A percentile compares a stretch with the other conserved stretches of the same genome.
These are phyloP conservation scores for Sporothrix brasiliensis DNA, from an alignment of 2,329 filamentous ascomycete genomes.

Conservation along the genomic window DNA sequence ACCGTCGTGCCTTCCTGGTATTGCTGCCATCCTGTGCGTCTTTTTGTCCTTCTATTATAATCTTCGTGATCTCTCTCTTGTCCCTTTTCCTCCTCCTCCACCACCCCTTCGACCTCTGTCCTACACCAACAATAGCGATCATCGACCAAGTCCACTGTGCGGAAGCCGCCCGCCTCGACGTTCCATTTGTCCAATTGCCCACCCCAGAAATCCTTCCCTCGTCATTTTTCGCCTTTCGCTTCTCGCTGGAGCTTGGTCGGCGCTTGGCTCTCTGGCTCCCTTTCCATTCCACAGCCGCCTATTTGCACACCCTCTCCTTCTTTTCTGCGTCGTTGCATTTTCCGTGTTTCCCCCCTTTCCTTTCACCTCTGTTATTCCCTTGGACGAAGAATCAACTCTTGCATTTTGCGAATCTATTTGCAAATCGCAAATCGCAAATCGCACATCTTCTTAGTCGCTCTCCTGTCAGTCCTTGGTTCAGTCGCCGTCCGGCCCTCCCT, in stretches of 20 bases:
- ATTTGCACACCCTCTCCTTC: conserved; percentile 6
- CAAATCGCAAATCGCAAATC: background rate
- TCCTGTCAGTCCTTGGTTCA: background rate
- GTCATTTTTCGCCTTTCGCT: background rate
- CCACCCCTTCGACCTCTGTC: conserved; percentile 1
- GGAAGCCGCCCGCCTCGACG: conserved; percentile 13
- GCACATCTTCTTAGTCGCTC: conserved; percentile 5
- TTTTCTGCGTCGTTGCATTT: background rate
- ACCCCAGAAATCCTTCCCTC: conserved; percentile 3
- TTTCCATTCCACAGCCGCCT: conserved; percentile 21
- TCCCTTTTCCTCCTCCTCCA: background rate
- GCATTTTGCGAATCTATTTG: conserved; percentile 4
- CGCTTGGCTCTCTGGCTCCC: conserved; percentile 29
- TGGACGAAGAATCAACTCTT: conserved; percentile 2
- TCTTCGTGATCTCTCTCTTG: background rate
- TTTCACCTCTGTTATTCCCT: conserved; percentile 8
- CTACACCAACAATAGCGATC: background rate
- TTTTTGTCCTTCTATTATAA: conserved; percentile 7
- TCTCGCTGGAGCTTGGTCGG: conserved; percentile 20
- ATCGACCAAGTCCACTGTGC: conserved; percentile 15
- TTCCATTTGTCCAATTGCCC: conserved; percentile 13
- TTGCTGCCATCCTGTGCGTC: background rate
- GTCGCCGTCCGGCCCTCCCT: background rate
- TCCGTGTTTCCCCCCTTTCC: conserved; percentile 15
- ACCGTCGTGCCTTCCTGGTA: background rate